Percentiles rank a stretch among this genome's conserved stretches.
Evolutionary conservation across 164 flowering plant species (phyloP).

Genomic region (Vitis labrusca): DNA sequence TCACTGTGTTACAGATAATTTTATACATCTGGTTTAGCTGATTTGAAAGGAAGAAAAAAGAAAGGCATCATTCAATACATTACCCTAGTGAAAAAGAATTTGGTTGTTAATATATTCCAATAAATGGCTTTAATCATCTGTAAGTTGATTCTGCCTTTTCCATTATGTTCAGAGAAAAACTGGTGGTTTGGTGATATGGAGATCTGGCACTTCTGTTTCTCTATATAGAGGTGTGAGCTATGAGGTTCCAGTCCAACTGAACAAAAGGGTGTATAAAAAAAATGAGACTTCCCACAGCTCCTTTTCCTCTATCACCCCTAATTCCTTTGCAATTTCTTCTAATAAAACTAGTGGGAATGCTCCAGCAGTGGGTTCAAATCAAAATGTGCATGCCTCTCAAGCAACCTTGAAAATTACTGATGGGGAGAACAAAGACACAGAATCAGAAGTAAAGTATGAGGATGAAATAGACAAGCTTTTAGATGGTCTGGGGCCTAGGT

Average conservation of each 20-base stretch:
- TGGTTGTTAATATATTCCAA: not conserved
- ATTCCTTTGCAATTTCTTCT: constrained; percentile 16
- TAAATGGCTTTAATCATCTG: no score
- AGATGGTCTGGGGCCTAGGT: constrained; percentile 84
- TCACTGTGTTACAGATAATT: no score
- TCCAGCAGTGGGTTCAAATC: constrained; percentile 17
- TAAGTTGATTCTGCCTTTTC: constrained; percentile 6
- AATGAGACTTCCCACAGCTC: constrained; percentile 15
- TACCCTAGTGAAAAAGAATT: not conserved
- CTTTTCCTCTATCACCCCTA: no score
- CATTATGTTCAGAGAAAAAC: constrained; percentile 68
- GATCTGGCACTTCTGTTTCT: constrained; percentile 78
- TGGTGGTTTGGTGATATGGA: constrained; percentile 95
- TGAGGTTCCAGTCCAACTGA: constrained; percentile 42
- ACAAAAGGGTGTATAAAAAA: constrained; percentile 28
- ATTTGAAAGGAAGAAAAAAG: not conserved
- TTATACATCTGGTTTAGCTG: no score
- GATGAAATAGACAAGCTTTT: constrained; percentile 78
- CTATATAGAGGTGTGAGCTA: constrained; percentile 81
- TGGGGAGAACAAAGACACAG: constrained; percentile 25
- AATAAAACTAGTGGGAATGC: constrained; percentile 15
- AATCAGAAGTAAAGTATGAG: constrained; percentile 62
- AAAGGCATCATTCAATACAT: not conserved
- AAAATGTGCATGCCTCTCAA: constrained; percentile 16
- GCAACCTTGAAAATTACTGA: constrained; percentile 17